phyloP scores from a whole-genome alignment of 306 rosid species.

The Inga oerstediana region DNA sequence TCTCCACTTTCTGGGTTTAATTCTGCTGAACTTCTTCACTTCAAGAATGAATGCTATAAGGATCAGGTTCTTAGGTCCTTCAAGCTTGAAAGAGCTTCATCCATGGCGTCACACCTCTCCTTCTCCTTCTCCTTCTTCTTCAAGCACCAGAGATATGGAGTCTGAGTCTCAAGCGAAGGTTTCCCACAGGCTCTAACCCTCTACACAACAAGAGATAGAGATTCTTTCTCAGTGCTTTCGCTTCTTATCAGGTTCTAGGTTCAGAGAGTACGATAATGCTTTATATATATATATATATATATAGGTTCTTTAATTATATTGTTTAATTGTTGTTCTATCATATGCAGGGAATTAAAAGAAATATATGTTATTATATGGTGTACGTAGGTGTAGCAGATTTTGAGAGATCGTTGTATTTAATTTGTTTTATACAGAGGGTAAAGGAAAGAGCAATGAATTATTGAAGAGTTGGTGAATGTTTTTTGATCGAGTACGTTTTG shows the following conservation, averaged over 20 bases:
- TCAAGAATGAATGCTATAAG: too few species aligned
- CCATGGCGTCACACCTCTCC: too few species aligned
- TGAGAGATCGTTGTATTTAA: background rate
- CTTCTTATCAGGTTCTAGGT: slow-evolving; percentile 28
- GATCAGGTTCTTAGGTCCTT: too few species aligned
- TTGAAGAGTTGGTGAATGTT: background rate
- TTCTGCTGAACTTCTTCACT: too few species aligned
- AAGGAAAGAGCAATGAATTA: slow-evolving; percentile 16
- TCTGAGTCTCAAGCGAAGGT: slow-evolving; percentile 63
- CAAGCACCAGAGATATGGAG: slow-evolving; percentile 7
- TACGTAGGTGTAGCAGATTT: background rate
- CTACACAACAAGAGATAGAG: slow-evolving; percentile 83
- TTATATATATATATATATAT: background rate
- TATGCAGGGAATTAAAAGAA: slow-evolving; percentile 7
- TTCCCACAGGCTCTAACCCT: slow-evolving; percentile 96
- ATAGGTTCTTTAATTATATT: background rate
- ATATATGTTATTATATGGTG: slow-evolving; percentile 25
- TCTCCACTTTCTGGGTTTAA: too few species aligned
- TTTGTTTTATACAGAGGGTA: slow-evolving; percentile 47
- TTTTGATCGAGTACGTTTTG: background rate
- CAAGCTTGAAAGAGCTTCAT: too few species aligned
- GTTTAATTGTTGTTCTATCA: slow-evolving; percentile 11
- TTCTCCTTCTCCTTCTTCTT: too few species aligned
- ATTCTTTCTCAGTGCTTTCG: background rate
- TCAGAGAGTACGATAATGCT: slow-evolving; percentile 15